phyloP scores from a whole-genome alignment of 2,329 filamentous ascomycete genomes.

The Apiospora pterosperma region DNA sequence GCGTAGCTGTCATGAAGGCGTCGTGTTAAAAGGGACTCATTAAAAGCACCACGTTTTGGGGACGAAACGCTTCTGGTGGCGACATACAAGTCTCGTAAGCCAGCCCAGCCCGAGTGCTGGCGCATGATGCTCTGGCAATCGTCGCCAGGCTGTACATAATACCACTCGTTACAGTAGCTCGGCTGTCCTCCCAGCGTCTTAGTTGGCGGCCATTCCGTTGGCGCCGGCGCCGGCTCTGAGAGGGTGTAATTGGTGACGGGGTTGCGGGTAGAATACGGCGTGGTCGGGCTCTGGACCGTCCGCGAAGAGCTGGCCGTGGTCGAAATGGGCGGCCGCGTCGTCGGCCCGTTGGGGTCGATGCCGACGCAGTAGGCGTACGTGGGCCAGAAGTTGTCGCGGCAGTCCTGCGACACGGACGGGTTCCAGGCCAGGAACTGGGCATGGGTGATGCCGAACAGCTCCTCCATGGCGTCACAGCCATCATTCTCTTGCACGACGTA shows the following conservation, averaged over 20 bases:
- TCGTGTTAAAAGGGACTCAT: too few species aligned
- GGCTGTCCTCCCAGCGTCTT: constrained; percentile 17
- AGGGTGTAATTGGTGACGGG: neutral
- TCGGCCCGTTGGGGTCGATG: too few species aligned
- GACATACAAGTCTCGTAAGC: constrained; percentile 4
- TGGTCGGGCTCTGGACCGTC: constrained; percentile 8
- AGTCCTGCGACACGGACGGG: constrained; percentile 3
- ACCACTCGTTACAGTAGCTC: constrained; percentile 12
- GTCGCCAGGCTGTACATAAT: constrained; percentile 7
- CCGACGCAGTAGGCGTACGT: neutral
- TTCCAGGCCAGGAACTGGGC: constrained; percentile 6
- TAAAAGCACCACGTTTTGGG: too few species aligned
- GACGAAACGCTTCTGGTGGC: too few species aligned
- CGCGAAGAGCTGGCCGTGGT: constrained; percentile 6
- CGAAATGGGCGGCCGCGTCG: neutral
- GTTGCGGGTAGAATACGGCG: neutral
- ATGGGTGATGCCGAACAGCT: neutral
- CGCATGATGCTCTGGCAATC: constrained; percentile 4
- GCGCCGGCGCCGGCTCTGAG: neutral
- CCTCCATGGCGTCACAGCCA: neutral
- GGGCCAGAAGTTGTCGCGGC: neutral
- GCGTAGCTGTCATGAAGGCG: neutral
- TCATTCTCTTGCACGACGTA: neutral
- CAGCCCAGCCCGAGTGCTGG: neutral
- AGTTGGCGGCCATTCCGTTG: constrained; percentile 15